Conservation (phyloP, 2,329 filamentous ascomycete species). For the Graphilbum fragrans region DNA sequence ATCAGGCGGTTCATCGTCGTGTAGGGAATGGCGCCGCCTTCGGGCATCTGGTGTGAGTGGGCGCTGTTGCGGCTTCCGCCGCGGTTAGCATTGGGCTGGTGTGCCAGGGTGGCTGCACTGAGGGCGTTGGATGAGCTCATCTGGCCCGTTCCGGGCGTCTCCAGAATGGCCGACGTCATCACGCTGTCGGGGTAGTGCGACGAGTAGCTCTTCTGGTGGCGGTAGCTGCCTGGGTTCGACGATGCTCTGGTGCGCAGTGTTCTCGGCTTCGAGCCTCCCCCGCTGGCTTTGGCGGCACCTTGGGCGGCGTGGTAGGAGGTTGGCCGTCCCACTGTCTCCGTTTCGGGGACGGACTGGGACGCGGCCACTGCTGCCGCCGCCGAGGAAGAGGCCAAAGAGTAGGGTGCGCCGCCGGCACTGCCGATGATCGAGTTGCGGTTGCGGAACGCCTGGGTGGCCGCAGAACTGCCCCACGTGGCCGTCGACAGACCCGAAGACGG, state of each 20-base stretch:
- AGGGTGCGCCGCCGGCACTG: conserved; percentile 21
- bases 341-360: neutral
- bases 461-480: conserved; percentile 47
- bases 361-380: neutral
- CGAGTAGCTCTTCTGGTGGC: conserved; percentile 17
- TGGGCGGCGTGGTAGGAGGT: conserved; percentile 65
- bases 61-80: conserved; percentile 21
- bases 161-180: conserved; percentile 38
- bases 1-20: conserved; percentile 61
- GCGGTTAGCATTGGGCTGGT: conserved; percentile 32
- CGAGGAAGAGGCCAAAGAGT: neutral
- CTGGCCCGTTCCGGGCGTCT: conserved; percentile 44
- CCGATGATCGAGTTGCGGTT: conserved; percentile 13
- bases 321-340: conserved; percentile 28
- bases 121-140: conserved; percentile 25
- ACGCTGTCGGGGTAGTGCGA: conserved; percentile 3
- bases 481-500: conserved; percentile 18
- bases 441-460: conserved; percentile 43
- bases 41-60: conserved; percentile 24
- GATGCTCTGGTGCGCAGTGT: conserved; percentile 44
- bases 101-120: conserved; percentile 59
- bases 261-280: conserved; percentile 14
- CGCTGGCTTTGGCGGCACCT: conserved; percentile 48
- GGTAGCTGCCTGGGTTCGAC: conserved; percentile 40
- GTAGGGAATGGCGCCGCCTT: conserved; percentile 54